Evolutionary conservation across 2,329 filamentous ascomycete genomes (phyloP).

Genomic region (Coleophoma cylindrospora): DNA sequence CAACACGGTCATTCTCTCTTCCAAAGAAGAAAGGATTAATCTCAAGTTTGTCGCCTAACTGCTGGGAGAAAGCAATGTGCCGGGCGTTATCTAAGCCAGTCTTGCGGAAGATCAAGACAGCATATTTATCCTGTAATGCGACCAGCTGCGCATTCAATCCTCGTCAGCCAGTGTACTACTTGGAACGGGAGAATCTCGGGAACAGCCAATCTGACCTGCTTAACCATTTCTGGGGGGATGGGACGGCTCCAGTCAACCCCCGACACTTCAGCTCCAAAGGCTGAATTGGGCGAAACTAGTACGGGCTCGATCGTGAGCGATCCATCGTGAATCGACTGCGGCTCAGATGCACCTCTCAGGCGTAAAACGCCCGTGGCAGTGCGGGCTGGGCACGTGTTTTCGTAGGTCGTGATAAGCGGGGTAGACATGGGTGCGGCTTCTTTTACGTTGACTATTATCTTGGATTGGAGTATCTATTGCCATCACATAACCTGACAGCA

Average conservation of each 20-base stretch:
- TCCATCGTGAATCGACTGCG: background rate
- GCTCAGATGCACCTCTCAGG: background rate
- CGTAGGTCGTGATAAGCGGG: background rate
- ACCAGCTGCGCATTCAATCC: constrained; percentile 12
- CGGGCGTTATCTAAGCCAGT: constrained; percentile 42
- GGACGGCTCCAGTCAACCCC: constrained; percentile 29
- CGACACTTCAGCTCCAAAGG: constrained; percentile 31
- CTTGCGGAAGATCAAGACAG: constrained; percentile 43
- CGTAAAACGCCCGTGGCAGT: background rate
- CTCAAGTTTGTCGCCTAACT: constrained; percentile 42
- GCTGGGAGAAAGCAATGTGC: constrained; percentile 42
- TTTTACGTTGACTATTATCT: background rate
- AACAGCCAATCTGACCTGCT: constrained; percentile 24
- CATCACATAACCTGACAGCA: background rate
- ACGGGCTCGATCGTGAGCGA: background rate
- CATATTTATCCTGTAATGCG: constrained; percentile 33
- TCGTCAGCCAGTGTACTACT: background rate
- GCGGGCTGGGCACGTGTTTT: constrained; percentile 1
- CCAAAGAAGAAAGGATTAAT: constrained; percentile 20
- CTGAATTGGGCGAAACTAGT: constrained; percentile 16
- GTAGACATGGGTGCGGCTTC: background rate
- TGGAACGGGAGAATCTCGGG: too few species aligned
- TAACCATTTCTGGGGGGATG: constrained; percentile 25
- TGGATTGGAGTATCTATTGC: background rate
- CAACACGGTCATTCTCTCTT: constrained; percentile 20